phyloP scores from a whole-genome alignment of 371 early-diverging fungal species.

The Aphelidium insulamus region DNA sequence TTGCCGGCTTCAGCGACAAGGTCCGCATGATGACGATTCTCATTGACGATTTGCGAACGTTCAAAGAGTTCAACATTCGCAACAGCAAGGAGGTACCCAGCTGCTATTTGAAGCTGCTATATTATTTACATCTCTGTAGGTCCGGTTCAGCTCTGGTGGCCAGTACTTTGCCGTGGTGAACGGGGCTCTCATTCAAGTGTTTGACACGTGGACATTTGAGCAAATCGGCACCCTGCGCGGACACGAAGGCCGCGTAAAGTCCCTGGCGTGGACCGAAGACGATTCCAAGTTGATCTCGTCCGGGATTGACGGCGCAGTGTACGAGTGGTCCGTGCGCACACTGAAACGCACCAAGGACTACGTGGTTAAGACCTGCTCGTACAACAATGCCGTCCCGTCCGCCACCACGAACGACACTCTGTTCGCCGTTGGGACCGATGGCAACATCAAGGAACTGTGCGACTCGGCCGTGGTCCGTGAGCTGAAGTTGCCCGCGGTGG shows the following conservation, averaged over 20 bases:
- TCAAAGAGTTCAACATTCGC: slow-evolving; percentile 23
- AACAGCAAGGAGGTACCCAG: slow-evolving; percentile 21
- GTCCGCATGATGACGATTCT: slow-evolving; percentile 24
- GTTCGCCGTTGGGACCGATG: slow-evolving; percentile 17
- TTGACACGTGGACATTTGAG: slow-evolving; percentile 15
- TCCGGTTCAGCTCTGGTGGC: slow-evolving; percentile 21
- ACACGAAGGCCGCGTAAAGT: slow-evolving; percentile 26
- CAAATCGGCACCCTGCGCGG: slow-evolving; percentile 22
- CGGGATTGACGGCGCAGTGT: slow-evolving; percentile 10
- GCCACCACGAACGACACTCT: slow-evolving; percentile 11
- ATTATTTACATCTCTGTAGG: slow-evolving; percentile 8
- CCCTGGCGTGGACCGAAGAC: slow-evolving; percentile 20
- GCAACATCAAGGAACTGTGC: slow-evolving; percentile 16
- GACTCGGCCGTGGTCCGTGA: slow-evolving; percentile 21
- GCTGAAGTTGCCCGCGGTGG: slow-evolving; percentile 10
- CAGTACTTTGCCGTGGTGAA: slow-evolving; percentile 6
- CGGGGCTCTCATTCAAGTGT: slow-evolving; percentile 8
- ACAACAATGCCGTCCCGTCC: slow-evolving; percentile 13
- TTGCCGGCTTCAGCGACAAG: slow-evolving; percentile 31
- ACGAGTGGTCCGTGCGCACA: slow-evolving; percentile 6
- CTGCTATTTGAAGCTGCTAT: no score
- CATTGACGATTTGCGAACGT: slow-evolving; percentile 25
- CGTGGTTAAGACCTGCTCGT: slow-evolving; percentile 21
- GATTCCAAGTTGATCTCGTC: slow-evolving; percentile 21
- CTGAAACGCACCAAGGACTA: slow-evolving; percentile 21